Evolutionary conservation across 2,329 filamentous ascomycete species (phyloP).

Genomic region (Sclerotinia subarctica): DNA sequence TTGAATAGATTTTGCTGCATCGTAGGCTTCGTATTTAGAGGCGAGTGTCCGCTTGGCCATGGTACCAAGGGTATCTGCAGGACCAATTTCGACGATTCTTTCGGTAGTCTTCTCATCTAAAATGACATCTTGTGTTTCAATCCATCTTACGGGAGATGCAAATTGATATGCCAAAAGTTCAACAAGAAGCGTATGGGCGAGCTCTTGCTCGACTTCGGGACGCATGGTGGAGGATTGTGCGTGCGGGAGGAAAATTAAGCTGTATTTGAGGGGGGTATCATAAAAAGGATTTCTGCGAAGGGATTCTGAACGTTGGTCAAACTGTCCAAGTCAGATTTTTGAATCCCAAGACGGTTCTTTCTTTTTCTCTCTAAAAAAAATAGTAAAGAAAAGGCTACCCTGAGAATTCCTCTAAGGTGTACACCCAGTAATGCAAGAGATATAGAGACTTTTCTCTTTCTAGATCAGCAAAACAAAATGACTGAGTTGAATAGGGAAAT

Average conservation of each 20-base stretch:
- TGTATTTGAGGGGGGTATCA: slow-evolving; percentile 25
- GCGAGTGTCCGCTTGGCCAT: slow-evolving; percentile 97
- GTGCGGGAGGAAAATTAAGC: slow-evolving; percentile 28
- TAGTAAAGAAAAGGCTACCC: slow-evolving; percentile 9
- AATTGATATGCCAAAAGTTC: slow-evolving; percentile 99
- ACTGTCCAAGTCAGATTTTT: slow-evolving; percentile 7
- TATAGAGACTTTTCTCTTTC: slow-evolving; percentile 7
- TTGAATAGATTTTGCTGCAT: slow-evolving; percentile 93
- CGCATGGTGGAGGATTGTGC: slow-evolving; percentile 63
- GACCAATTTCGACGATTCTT: slow-evolving; percentile 95
- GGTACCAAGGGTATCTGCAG: slow-evolving; percentile 91
- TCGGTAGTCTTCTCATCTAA: slow-evolving; percentile 94
- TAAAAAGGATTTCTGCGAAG: slow-evolving; percentile 16
- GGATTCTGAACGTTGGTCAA: slow-evolving; percentile 1
- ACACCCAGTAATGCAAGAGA: slow-evolving; percentile 15
- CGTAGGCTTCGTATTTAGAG: slow-evolving; percentile 97
- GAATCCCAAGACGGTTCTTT: slow-evolving; percentile 12
- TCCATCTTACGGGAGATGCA: slow-evolving; percentile 98
- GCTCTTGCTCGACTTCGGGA: slow-evolving; percentile 98
- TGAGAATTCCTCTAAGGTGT: slow-evolving; percentile 16
- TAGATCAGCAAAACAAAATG: slow-evolving; percentile 6
- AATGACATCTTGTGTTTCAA: slow-evolving; percentile 99
- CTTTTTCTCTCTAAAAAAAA: neutral
- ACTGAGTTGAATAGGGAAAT: slow-evolving; percentile 2
- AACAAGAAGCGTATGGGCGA: slow-evolving; percentile 95